phyloP scores from a whole-genome alignment of 2,329 filamentous ascomycete species.

The Nigrospora osmanthi region DNA sequence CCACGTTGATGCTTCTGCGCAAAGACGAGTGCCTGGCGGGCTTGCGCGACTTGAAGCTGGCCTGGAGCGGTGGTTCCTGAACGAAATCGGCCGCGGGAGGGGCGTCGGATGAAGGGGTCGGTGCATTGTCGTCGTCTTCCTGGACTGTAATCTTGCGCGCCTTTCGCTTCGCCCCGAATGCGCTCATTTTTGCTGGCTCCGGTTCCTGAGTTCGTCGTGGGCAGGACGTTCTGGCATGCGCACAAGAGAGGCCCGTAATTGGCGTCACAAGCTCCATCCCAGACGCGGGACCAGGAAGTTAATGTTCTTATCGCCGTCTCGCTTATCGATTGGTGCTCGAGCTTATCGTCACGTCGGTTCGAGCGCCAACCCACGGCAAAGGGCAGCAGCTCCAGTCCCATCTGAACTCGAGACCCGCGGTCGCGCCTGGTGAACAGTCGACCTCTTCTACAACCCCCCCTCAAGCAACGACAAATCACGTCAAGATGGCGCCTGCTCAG shows the following conservation, averaged over 20 bases:
- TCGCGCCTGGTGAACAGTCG: no score
- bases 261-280: no score
- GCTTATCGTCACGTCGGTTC: no score
- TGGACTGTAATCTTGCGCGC: constrained; percentile 68
- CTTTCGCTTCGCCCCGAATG: constrained; percentile 55
- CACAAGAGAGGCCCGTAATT: no score
- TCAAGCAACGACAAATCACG: neutral
- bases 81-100: constrained; percentile 10
- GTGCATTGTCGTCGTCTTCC: constrained; percentile 52
- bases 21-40: constrained; percentile 50
- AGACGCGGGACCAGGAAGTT: no score
- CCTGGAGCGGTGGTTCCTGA: constrained; percentile 26
- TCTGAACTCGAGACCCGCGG: no score
- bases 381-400: no score
- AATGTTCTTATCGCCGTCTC: no score
- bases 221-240: no score
- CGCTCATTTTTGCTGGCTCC: constrained; percentile 33
- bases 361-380: no score
- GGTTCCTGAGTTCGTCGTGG: no score
- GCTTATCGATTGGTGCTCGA: no score
- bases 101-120: neutral
- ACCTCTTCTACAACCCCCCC: neutral
- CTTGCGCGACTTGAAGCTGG: constrained; percentile 41
- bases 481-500: constrained; percentile 93
- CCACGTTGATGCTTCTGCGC: constrained; percentile 45